phyloP scores from a whole-genome alignment of 2,329 filamentous ascomycete genomes.

The Ophiocordyceps australis region DNA sequence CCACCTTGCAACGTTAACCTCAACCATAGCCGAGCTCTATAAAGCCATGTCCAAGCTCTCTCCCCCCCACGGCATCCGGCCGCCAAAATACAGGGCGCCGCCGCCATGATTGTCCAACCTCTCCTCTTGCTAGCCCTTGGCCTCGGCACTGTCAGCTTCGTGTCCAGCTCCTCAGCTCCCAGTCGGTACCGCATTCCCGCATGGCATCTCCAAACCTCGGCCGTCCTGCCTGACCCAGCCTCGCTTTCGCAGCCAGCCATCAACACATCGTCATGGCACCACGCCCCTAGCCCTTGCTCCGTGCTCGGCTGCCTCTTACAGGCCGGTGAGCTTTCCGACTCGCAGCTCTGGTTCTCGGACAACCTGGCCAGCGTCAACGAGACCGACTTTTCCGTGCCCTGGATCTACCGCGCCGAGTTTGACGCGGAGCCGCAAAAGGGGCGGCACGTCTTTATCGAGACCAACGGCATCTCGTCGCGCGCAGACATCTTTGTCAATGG shows the following conservation, averaged over 20 bases:
- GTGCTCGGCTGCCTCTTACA: conserved; percentile 38
- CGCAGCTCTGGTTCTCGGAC: conserved; percentile 34
- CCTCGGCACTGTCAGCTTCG: no score
- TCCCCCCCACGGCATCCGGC: no score
- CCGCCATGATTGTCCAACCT: no score
- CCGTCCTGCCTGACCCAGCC: conserved; percentile 13
- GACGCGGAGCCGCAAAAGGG: conserved; percentile 11
- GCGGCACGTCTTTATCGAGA: conserved; percentile 32
- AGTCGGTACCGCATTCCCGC: no score
- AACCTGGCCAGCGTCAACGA: conserved; percentile 22
- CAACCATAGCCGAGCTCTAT: no score
- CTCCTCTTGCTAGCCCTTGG: no score
- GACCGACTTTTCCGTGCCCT: conserved; percentile 31
- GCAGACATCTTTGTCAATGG: conserved; percentile 45
- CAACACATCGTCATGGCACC: conserved; percentile 32
- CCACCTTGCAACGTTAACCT: no score
- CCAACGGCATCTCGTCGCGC: conserved; percentile 39
- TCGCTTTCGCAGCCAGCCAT: conserved; percentile 21
- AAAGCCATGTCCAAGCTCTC: no score
- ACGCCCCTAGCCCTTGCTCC: conserved; percentile 28
- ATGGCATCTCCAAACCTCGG: conserved; percentile 31
- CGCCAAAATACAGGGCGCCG: no score
- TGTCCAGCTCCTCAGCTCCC: no score
- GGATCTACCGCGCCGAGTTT: conserved; percentile 40
- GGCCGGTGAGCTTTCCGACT: conserved; percentile 30